A percentile compares a stretch with the other conserved stretches of the same genome.
These are phyloP conservation scores for Didymella pinodella DNA, from an alignment of 2,329 filamentous ascomycete species.

Conservation along the genomic window DNA sequence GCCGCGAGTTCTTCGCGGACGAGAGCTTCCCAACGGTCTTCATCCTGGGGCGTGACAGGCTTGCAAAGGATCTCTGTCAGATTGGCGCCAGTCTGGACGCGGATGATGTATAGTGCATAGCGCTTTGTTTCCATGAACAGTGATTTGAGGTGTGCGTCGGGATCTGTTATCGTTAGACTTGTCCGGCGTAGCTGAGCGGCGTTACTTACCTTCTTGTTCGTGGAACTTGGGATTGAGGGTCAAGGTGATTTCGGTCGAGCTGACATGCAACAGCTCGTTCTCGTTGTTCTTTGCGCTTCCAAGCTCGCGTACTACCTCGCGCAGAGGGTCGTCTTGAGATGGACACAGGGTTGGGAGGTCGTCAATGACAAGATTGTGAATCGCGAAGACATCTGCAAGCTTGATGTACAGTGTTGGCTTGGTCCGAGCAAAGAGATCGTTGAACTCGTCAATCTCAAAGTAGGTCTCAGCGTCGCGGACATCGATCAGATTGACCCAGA, in stretches of 20 bases:
- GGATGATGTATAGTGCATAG: constrained; percentile 96
- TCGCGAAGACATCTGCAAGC: constrained; percentile 95
- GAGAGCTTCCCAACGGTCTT: constrained; percentile 83
- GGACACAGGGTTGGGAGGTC: constrained; percentile 82
- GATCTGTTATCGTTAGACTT: constrained; percentile 64
- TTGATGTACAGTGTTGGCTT: constrained; percentile 99
- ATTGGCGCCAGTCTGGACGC: constrained; percentile 88
- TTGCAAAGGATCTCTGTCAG: constrained; percentile 96
- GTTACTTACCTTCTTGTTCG: constrained; percentile 71
- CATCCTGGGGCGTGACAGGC: constrained; percentile 84
- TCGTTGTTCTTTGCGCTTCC: constrained; percentile 97
- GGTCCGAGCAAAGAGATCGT: constrained; percentile 93
- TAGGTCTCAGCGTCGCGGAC: constrained; percentile 87
- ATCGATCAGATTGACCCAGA: constrained; percentile 79
- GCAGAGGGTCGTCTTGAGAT: constrained; percentile 82
- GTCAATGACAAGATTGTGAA: constrained; percentile 84
- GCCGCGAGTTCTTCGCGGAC: constrained; percentile 78
- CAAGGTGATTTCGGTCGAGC: constrained; percentile 87
- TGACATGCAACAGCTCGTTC: constrained; percentile 86
- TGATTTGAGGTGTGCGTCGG: constrained; percentile 88
- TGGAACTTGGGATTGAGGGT: constrained; percentile 89
- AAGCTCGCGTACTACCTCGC: constrained; percentile 90
- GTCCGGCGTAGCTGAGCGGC: neutral
- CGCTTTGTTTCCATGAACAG: constrained; percentile 99
- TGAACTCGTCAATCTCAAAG: constrained; percentile 99